Percentiles rank a stretch among this genome's conserved stretches.
phyloP scores from a whole-genome alignment of 2,329 filamentous ascomycete genomes.

The Microcyclospora pomicola region DNA sequence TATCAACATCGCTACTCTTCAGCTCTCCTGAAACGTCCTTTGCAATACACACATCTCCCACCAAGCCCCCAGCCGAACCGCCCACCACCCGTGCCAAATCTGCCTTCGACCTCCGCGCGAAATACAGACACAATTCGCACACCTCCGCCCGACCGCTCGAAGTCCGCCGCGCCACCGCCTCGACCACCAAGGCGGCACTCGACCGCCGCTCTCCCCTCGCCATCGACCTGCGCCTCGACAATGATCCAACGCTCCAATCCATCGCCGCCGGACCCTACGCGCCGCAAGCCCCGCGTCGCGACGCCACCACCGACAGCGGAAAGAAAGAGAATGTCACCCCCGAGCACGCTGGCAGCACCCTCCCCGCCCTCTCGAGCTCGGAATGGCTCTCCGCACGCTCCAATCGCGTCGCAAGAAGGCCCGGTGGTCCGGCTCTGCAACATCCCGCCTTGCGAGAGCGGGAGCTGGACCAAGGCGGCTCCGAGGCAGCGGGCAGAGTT shows the following conservation, averaged over 20 bases:
- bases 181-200: slow-evolving; percentile 13
- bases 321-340: slow-evolving; percentile 13
- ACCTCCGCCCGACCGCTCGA: slow-evolving; percentile 11
- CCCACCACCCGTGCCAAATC: slow-evolving; percentile 14
- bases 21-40: neutral
- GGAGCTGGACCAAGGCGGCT: neutral
- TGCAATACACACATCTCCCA: slow-evolving; percentile 1
- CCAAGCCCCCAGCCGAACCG: slow-evolving; percentile 1
- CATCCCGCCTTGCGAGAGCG: neutral
- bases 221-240: too few relatives aligned
- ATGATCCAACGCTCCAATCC: slow-evolving; percentile 18
- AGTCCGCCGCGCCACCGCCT: slow-evolving; percentile 11
- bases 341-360: slow-evolving; percentile 1
- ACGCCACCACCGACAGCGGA: neutral
- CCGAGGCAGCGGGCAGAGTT: neutral
- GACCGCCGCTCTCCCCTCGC: too few relatives aligned
- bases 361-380: slow-evolving; percentile 17
- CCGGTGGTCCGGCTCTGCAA: neutral
- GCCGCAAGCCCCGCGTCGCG: neutral
- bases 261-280: slow-evolving; percentile 24
- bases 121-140: slow-evolving; percentile 14
- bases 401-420: slow-evolving; percentile 2
- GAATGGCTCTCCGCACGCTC: slow-evolving; percentile 19
- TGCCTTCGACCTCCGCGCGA: slow-evolving; percentile 21
- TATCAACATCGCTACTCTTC: too few relatives aligned